Evolutionary conservation across 306 rosid species (phyloP).

Genomic region (Oxytropis ochrocephala): DNA sequence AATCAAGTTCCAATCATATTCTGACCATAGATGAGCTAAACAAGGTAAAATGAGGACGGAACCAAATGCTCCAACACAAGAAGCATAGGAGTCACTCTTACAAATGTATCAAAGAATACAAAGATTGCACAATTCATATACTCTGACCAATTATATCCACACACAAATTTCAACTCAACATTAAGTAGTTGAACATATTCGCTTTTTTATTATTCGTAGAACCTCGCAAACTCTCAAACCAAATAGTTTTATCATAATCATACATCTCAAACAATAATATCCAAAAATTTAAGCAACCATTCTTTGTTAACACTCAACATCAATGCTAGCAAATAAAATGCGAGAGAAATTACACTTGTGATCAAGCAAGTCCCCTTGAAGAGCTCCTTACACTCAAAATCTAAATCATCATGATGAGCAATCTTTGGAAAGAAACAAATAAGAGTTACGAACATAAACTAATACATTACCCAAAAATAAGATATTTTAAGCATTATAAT

Average conservation of each 20-base stretch:
- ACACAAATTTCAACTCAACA: not conserved
- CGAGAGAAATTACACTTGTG: not conserved
- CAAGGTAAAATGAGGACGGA: no score
- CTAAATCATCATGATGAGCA: not conserved
- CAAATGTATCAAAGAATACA: not conserved
- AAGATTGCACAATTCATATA: not conserved
- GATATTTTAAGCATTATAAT: not conserved
- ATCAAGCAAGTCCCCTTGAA: not conserved
- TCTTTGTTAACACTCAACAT: not conserved
- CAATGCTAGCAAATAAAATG: not conserved
- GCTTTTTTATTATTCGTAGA: not conserved
- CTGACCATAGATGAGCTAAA: no score
- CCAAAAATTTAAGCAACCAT: not conserved
- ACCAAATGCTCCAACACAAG: no score
- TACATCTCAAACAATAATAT: not conserved
- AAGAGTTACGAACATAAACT: not conserved
- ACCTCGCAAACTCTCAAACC: not conserved
- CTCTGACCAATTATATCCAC: not conserved
- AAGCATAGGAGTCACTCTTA: not conserved
- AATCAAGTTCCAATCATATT: no score
- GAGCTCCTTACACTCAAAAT: not conserved
- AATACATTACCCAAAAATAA: not conserved
- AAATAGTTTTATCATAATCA: not conserved
- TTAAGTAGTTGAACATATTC: no score
- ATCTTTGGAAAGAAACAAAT: not conserved